These are phyloP conservation scores for Monosporascus ibericus DNA, from an alignment of 2,329 filamentous ascomycete species.

Conservation along the genomic window DNA sequence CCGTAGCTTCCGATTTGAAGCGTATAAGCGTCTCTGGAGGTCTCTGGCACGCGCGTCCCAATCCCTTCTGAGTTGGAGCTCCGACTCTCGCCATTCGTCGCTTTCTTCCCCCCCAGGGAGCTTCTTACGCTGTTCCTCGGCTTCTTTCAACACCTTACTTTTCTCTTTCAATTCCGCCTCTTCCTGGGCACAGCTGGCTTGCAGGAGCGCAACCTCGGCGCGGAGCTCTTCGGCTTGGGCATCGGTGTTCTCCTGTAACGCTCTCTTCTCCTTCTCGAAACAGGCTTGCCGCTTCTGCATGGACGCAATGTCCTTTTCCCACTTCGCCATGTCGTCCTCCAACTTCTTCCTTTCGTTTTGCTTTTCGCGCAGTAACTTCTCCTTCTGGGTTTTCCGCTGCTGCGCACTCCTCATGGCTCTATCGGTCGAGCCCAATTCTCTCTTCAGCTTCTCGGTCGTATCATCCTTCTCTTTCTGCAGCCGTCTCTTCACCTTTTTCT, in stretches of 20 bases:
- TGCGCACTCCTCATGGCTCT: conserved; percentile 76
- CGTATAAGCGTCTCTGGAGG: conserved; percentile 43
- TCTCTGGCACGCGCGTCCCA: conserved; percentile 50
- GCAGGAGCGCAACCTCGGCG: conserved; percentile 51
- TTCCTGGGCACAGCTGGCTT: conserved; percentile 57
- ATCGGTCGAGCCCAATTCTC: conserved; percentile 73
- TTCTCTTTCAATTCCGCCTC: conserved; percentile 71
- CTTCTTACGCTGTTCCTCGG: conserved; percentile 65
- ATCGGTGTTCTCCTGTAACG: conserved; percentile 46
- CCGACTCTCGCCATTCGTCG: conserved; percentile 47
- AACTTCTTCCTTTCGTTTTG: conserved; percentile 62
- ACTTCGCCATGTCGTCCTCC: conserved; percentile 62
- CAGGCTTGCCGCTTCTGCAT: conserved; percentile 51
- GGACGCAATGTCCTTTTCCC: conserved; percentile 56
- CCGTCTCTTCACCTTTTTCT: conserved; percentile 73
- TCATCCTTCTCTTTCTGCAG: conserved; percentile 86
- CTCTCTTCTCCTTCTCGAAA: conserved; percentile 48
- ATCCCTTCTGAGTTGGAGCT: conserved; percentile 45
- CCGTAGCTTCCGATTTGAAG: conserved; percentile 41
- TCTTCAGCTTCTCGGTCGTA: conserved; percentile 75
- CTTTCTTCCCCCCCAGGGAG: conserved; percentile 57
- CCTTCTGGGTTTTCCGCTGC: conserved; percentile 71
- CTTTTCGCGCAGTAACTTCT: conserved; percentile 64
- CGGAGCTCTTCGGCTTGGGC: conserved; percentile 46
- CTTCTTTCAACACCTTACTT: conserved; percentile 62